phyloP scores from a whole-genome alignment of 805 yeast species.

The Metschnikowia colocasiae region DNA sequence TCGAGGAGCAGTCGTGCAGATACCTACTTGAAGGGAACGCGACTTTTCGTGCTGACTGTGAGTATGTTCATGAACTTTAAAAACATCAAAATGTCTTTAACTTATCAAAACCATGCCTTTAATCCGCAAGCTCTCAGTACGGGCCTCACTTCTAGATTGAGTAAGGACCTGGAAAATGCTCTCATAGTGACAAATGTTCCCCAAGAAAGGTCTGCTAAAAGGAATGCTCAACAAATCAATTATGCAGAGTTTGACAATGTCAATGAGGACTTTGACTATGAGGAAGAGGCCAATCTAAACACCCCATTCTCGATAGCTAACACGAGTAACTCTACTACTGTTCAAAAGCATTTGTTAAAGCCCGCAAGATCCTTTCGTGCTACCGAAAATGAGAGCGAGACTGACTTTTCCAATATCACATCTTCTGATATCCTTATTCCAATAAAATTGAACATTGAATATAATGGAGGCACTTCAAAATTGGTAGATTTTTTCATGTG shows the following conservation, averaged over 20 bases:
- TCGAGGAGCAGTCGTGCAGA: slow-evolving; percentile 6
- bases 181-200: slow-evolving; percentile 64
- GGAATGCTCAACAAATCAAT: slow-evolving; percentile 66
- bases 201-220: slow-evolving; percentile 72
- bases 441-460: slow-evolving; percentile 58
- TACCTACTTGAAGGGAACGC: neutral
- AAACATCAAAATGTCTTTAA: slow-evolving; percentile 12
- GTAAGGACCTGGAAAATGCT: slow-evolving; percentile 67
- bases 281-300: slow-evolving; percentile 21
- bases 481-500: slow-evolving; percentile 69
- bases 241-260: slow-evolving; percentile 78
- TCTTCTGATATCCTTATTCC: slow-evolving; percentile 53
- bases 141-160: slow-evolving; percentile 64
- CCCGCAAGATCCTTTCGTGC: slow-evolving; percentile 16
- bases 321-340: slow-evolving; percentile 33
- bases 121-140: slow-evolving; percentile 80
- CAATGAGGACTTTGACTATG: slow-evolving; percentile 44
- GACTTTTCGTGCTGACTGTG: neutral
- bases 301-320: slow-evolving; percentile 17
- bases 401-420: neutral
- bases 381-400: slow-evolving; percentile 4
- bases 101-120: slow-evolving; percentile 19
- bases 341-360: slow-evolving; percentile 27
- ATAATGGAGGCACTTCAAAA: slow-evolving; percentile 44
- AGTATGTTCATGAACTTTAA: neutral